A percentile compares a stretch with the other conserved stretches of the same genome.
phyloP scores from a whole-genome alignment of 2,329 filamentous ascomycete species.

The Botrytis paeoniae region DNA sequence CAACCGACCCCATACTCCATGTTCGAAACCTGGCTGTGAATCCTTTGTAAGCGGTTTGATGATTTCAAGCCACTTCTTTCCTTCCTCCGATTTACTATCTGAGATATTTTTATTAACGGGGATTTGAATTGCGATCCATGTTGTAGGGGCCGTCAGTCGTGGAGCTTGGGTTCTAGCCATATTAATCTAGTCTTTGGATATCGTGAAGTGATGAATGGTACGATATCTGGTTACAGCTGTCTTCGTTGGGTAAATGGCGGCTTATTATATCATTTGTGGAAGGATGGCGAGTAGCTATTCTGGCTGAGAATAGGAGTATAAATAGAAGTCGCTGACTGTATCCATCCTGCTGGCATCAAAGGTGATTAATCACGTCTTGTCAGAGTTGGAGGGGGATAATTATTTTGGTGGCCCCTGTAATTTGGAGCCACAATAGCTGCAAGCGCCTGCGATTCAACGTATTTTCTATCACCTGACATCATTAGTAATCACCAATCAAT shows the following conservation, averaged over 20 bases:
- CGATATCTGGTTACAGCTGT: no score
- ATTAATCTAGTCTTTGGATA: no score
- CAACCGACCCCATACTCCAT: neutral
- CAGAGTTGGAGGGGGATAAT: neutral
- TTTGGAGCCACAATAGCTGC: neutral
- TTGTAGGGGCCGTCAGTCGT: neutral
- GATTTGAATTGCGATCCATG: neutral
- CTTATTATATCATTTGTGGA: neutral
- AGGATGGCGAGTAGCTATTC: neutral
- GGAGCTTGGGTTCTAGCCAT: neutral
- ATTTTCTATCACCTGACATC: neutral
- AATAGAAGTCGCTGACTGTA: neutral
- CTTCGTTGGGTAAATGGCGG: no score
- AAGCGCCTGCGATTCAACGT: neutral
- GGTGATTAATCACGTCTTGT: no score
- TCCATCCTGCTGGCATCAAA: neutral
- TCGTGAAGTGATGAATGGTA: neutral
- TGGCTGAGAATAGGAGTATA: neutral
- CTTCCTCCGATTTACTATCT: neutral
- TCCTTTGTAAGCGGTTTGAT: neutral
- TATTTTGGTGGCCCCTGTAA: neutral
- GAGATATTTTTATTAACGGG: neutral
- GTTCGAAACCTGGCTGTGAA: neutral
- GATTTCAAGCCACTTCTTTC: neutral
- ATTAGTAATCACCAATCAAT: neutral